Evolutionary conservation across 2,329 filamentous ascomycete species (phyloP).

Genomic region (Sarocladiaceae sp.): DNA sequence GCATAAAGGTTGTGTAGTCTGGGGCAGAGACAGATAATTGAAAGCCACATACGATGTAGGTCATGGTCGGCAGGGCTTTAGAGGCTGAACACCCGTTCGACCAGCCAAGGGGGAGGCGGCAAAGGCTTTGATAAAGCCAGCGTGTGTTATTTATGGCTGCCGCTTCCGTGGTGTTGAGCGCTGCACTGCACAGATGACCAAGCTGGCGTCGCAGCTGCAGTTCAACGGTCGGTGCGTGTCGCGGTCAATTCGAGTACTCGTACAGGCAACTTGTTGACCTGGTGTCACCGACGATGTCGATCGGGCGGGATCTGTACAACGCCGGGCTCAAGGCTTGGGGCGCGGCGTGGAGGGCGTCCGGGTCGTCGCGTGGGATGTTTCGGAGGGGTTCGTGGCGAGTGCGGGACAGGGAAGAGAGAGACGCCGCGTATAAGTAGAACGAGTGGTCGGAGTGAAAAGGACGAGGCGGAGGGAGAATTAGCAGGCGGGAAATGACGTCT

Average conservation of each 20-base stretch:
- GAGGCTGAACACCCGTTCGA: no score
- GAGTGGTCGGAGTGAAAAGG: background rate
- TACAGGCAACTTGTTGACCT: background rate
- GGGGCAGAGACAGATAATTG: background rate
- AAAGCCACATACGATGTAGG: constrained; percentile 3
- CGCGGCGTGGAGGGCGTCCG: background rate
- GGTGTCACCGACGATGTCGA: background rate
- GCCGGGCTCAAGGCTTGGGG: background rate
- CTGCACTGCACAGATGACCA: no score
- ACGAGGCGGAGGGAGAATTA: background rate
- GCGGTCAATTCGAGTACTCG: background rate
- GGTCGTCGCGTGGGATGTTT: constrained; percentile 8
- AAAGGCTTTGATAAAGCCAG: no score
- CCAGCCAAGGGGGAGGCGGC: no score
- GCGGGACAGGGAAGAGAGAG: constrained; percentile 1
- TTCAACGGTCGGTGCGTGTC: background rate
- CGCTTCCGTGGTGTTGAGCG: no score
- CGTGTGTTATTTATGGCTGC: no score
- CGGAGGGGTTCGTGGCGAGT: constrained; percentile 7
- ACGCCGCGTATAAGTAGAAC: constrained; percentile 3
- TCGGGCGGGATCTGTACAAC: background rate
- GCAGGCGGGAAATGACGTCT: background rate
- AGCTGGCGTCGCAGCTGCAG: no score
- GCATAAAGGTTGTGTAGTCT: background rate
- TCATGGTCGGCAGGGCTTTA: no score